Conservation (phyloP, 768 basidiomycete species). For the Ramaria sp. region DNA sequence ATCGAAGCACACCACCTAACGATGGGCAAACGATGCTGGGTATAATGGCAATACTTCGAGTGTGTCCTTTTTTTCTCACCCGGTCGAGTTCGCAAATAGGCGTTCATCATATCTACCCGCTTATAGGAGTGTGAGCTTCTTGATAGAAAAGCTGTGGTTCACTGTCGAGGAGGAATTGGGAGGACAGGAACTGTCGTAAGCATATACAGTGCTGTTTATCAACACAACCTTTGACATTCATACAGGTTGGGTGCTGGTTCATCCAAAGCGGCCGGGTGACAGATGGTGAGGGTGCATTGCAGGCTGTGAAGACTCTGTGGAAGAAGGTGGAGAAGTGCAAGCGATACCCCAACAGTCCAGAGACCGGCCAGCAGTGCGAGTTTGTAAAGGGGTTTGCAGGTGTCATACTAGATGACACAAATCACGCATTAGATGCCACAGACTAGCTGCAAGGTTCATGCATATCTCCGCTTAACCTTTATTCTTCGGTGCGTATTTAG, state of each 20-base stretch:
- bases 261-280: slow-evolving; percentile 52
- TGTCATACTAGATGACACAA: slow-evolving; percentile 5
- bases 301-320: slow-evolving; percentile 60
- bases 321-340: slow-evolving; percentile 67
- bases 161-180: slow-evolving; percentile 73
- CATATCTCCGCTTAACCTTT: not conserved
- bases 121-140: slow-evolving; percentile 48
- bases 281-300: slow-evolving; percentile 54
- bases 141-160: slow-evolving; percentile 57
- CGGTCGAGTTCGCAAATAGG: slow-evolving; percentile 9
- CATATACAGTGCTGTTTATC: not conserved
- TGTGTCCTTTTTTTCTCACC: not conserved
- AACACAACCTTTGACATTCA: not conserved
- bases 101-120: slow-evolving; percentile 43
- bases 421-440: not conserved
- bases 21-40: slow-evolving; percentile 5
- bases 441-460: not conserved
- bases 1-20: slow-evolving; percentile 45
- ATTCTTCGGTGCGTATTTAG: not conserved
- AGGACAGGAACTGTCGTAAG: slow-evolving; percentile 45
- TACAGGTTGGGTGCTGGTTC: slow-evolving; percentile 52
- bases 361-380: slow-evolving; percentile 70
- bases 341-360: slow-evolving; percentile 65
- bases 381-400: slow-evolving; percentile 51
- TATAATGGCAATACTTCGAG: slow-evolving; percentile 7